These are phyloP conservation scores for Bipolaris cookei DNA, from an alignment of 2,329 filamentous ascomycete species.

Conservation along the genomic window DNA sequence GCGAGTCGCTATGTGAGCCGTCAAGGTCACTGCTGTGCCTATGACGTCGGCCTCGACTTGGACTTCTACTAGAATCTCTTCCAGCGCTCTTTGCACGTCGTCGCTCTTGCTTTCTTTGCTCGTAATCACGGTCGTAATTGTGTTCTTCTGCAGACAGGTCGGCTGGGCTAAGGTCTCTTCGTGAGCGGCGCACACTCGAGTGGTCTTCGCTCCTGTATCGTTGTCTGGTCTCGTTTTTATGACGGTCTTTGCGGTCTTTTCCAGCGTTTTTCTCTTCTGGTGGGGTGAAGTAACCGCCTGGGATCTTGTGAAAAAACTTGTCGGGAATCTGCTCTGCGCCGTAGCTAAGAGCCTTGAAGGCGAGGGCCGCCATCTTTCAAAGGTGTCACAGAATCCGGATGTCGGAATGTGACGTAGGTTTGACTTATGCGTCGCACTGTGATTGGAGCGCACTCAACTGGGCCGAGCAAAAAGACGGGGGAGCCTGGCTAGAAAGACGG, in stretches of 20 bases:
- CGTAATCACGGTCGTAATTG: conserved; percentile 37
- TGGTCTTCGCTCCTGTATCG: conserved; percentile 25
- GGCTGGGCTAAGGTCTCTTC: conserved; percentile 35
- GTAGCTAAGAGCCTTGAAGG: conserved; percentile 48
- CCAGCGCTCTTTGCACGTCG: conserved; percentile 39
- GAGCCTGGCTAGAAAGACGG: conserved; percentile 30
- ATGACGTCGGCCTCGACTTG: conserved; percentile 38
- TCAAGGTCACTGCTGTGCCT: conserved; percentile 34
- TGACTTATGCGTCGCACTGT: conserved; percentile 28
- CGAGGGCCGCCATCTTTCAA: conserved; percentile 45
- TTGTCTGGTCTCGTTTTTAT: conserved; percentile 25
- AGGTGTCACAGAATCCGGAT: conserved; percentile 33
- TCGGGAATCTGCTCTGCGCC: conserved; percentile 50
- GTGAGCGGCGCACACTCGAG: conserved; percentile 27
- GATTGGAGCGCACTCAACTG: conserved; percentile 40
- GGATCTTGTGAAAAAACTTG: conserved; percentile 47
- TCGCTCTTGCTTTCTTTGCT: conserved; percentile 30
- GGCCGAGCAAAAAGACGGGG: conserved; percentile 23
- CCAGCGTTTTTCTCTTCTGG: conserved; percentile 38
- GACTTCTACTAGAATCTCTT: conserved; percentile 31
- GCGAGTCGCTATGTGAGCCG: conserved; percentile 29
- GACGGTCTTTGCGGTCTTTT: conserved; percentile 25
- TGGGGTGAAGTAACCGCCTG: conserved; percentile 48
- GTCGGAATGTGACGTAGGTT: conserved; percentile 42
- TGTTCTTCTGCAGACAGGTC: conserved; percentile 39